Evolutionary conservation across 495 filamentous ascomycete species (phyloP).

Genomic region (Aspergillus nidulans): DNA sequence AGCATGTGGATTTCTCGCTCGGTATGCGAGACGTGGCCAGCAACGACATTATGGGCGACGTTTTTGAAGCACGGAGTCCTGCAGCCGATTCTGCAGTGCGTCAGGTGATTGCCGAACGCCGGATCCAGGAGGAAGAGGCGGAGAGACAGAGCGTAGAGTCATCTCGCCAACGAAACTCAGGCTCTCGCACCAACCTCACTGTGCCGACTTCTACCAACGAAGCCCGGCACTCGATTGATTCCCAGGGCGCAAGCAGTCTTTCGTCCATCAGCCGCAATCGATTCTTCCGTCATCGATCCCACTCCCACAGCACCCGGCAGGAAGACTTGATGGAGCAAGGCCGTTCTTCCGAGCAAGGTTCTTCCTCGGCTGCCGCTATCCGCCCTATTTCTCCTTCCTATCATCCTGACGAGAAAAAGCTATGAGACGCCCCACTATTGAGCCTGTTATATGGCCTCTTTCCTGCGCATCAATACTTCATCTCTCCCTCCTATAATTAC

Average conservation of each 20-base stretch:
- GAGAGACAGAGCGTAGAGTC: slow-evolving; percentile 29
- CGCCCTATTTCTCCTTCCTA: slow-evolving; percentile 1
- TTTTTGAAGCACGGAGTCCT: slow-evolving; percentile 53
- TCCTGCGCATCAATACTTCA: neutral
- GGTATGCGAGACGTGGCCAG: slow-evolving; percentile 59
- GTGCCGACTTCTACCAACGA: slow-evolving; percentile 16
- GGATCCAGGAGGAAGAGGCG: slow-evolving; percentile 41
- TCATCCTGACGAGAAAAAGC: slow-evolving; percentile 1
- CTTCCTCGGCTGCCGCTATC: slow-evolving; percentile 6
- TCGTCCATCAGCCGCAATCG: slow-evolving; percentile 32
- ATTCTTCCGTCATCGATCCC: slow-evolving; percentile 37
- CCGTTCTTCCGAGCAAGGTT: slow-evolving; percentile 12
- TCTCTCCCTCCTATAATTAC: neutral
- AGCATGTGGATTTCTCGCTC: slow-evolving; percentile 72
- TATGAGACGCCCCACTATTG: neutral
- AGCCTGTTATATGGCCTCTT: too few relatives aligned
- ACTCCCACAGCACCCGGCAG: slow-evolving; percentile 22
- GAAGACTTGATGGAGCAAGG: slow-evolving; percentile 36
- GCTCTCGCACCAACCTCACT: slow-evolving; percentile 24
- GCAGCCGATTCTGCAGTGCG: slow-evolving; percentile 38
- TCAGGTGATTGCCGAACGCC: slow-evolving; percentile 33
- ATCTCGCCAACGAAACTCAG: slow-evolving; percentile 8
- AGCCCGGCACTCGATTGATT: slow-evolving; percentile 32
- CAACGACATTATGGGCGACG: slow-evolving; percentile 62
- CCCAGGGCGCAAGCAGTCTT: slow-evolving; percentile 27